Evolutionary conservation across 2,329 filamentous ascomycete species (phyloP), one percentile per base, ranked within the genome.

Genomic region (Calonectria hongkongensis): DNA sequence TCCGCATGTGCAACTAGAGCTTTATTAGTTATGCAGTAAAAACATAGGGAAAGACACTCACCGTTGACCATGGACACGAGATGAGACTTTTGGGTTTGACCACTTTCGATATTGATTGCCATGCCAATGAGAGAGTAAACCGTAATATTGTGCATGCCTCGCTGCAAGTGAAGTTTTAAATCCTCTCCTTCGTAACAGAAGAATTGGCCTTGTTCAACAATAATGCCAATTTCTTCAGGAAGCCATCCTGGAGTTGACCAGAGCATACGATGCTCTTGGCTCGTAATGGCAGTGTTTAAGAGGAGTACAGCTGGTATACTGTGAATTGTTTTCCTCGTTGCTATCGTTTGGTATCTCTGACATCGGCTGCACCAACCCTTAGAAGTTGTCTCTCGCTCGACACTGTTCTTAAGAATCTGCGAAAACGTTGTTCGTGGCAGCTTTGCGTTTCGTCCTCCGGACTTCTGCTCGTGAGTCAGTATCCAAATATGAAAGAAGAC

Each of bases 161-260:
- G 91, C 80, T 96, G 93, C 27, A 97, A 85, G 78, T 97, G 94
- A 60, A 94, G 85, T 81, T 93, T 93, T 75, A 99, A 85, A 79
- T 98, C 96, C 66, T 98, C 93, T 2, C 97, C 96, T 83, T 99
- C 96, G 76, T 95, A 98, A 83, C 96, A 98, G 84, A 95, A 96
- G 81, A 98, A 94, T 80, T 98, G 94, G n/a, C 95, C 95, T 79
- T 94, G 92, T 72, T 97, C 94, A 70, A 98, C 91, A 70, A 98
- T 94, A 80, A 99, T 91, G 45, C 97, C 97, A 79, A 99, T 96
- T 82, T 98, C 95, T 80, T 97, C 94, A 0, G 97, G 97, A 15
- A 99, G 87, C 93, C 96, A 99, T 18, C 94, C 95, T 0, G 95
- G 95, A 15, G 92, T 95, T 1, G 94, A 92, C 97, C 97, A 99